A percentile compares a stretch with the other conserved stretches of the same genome.
Evolutionary conservation across 352 stramenopile species (phyloP).

Genomic region (Achlya hypogyna): DNA sequence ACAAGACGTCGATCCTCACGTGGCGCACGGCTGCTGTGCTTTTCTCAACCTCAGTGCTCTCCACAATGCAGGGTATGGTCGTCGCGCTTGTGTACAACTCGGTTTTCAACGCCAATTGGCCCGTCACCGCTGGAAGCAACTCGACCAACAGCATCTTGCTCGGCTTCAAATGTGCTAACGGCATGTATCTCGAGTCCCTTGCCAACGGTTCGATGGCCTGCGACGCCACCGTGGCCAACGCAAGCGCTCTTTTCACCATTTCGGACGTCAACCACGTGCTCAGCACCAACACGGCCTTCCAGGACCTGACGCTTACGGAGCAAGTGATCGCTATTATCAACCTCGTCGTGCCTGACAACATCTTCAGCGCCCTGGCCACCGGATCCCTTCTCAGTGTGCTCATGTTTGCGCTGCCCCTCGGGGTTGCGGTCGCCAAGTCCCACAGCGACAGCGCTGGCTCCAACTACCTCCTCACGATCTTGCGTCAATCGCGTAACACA

Average conservation of each 20-base stretch:
- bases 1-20: conserved; percentile 60
- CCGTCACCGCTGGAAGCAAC: background rate
- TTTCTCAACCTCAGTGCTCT: conserved; percentile 31
- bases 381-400: conserved; percentile 60
- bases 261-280: conserved; percentile 48
- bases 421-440: conserved; percentile 51
- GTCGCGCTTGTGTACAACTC: conserved; percentile 33
- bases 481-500: conserved; percentile 53
- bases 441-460: conserved; percentile 26
- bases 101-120: conserved; percentile 20
- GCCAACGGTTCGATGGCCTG: conserved; percentile 39
- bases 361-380: conserved; percentile 46
- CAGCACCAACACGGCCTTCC: conserved; percentile 33
- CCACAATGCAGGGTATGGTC: conserved; percentile 35
- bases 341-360: conserved; percentile 59
- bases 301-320: conserved; percentile 45
- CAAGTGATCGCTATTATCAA: conserved; percentile 62
- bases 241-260: conserved; percentile 31
- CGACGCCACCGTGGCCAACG: conserved; percentile 24
- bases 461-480: conserved; percentile 49
- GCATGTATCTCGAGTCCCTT: conserved; percentile 29
- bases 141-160: conserved; percentile 14
- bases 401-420: conserved; percentile 59
- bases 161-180: conserved; percentile 36
- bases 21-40: conserved; percentile 25